Conservation (phyloP, 2,329 filamentous ascomycete genomes). For the Capronia americana region DNA sequence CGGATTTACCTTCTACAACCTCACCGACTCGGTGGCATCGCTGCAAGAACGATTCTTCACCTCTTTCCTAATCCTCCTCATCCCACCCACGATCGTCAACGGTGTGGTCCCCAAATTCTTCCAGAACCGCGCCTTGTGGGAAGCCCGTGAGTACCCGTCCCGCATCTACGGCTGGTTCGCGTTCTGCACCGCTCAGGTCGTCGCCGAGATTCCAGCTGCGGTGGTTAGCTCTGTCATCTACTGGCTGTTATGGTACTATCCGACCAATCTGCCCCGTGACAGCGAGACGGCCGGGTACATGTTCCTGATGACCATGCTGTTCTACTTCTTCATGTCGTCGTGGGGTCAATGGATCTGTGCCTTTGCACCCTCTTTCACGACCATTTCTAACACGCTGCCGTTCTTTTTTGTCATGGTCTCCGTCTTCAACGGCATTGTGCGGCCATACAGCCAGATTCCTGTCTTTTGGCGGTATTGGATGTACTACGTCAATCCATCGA, state of each 20-base stretch:
- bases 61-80: conserved; percentile 67
- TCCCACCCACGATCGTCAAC: conserved; percentile 76
- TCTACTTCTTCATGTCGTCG: conserved; percentile 75
- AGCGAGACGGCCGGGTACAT: conserved; percentile 73
- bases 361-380: conserved; percentile 78
- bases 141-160: conserved; percentile 73
- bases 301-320: conserved; percentile 78
- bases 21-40: conserved; percentile 69
- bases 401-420: conserved; percentile 83
- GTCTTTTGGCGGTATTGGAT: conserved; percentile 41
- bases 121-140: conserved; percentile 73
- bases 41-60: conserved; percentile 83
- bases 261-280: conserved; percentile 71
- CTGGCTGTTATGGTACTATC: conserved; percentile 78
- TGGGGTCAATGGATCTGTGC: conserved; percentile 88
- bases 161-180: conserved; percentile 80
- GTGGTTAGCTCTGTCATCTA: conserved; percentile 71
- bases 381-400: conserved; percentile 74
- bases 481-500: conserved; percentile 72
- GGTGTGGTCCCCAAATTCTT: conserved; percentile 79
- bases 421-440: conserved; percentile 78
- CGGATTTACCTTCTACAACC: conserved; percentile 75
- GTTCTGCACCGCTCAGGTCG: conserved; percentile 74
- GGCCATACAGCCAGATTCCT: conserved; percentile 68
- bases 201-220: conserved; percentile 74